Base-by-base conservation (phyloP, 2,329 filamentous ascomycete species). In the Sphaceloma murrayae region DNA sequence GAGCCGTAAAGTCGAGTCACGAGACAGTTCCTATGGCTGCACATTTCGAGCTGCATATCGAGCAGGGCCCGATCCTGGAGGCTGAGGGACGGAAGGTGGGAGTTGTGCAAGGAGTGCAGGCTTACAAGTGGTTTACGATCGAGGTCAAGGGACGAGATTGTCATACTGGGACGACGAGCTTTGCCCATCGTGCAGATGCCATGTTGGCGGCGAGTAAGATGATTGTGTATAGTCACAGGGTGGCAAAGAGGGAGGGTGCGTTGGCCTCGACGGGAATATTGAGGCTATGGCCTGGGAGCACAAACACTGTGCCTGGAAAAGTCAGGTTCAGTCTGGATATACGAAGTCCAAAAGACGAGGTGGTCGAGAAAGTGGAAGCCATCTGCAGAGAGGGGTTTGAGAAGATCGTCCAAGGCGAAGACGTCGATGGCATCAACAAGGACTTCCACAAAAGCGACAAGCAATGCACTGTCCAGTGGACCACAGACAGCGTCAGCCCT, bases 11-110 rank as follows among this genome's bases (percentile, higher is more conserved):
- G 6, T 74, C 74, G 16, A 76, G 68, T 43, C 69, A 80, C 58
- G 66, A 71, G 49, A 65, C 69, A 22, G 75, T 72, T 11, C 81
- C 80, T 0, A 77, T 87, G 62, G 80, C 75, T 1, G 83, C 82
- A 0, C 83, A 89, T 59, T 88, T 89, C 54, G 84, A 89, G 60
- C 69, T 91, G 7, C 85, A 91, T 56, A 89, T 89, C 43, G 85
- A 93, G 58, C 86, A 93, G 58, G 84, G 84, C 0, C 83, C 84
- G 0, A 75, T 85, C 24, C 70, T 93, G 1, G 78, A 88, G 54
- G 70, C 70, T 11, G 68, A 73, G 19, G 64, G 69, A 18, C 71
- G 78, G 51, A 77, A 78, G 44, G 72, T 89, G 42, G 79, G 80
- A 16, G 72, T 84, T 5, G 83, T 88, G 3, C 72, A 74, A 22